Percentiles rank a stretch among this genome's conserved stretches.
Conservation (phyloP, 192 early-diverging fungal genomes). For the Coemansia sp. region DNA sequence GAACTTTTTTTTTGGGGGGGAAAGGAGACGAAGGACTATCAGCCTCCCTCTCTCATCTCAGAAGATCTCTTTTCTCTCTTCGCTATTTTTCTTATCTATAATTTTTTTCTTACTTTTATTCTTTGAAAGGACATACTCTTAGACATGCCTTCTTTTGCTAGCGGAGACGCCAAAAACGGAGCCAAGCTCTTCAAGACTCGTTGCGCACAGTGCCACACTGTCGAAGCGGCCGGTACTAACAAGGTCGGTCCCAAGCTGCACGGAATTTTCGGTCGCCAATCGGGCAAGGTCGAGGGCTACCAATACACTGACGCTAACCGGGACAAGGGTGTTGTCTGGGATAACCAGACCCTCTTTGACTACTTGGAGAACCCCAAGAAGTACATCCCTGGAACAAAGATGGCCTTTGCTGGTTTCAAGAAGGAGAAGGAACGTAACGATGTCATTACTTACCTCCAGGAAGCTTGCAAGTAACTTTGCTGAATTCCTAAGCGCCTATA, state of each 20-base stretch:
- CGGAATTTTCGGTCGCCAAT: conserved; percentile 89
- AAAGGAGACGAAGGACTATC: too few relatives aligned
- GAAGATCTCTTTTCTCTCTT: not conserved
- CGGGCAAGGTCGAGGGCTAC: conserved; percentile 84
- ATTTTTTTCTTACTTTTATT: conserved; percentile 5
- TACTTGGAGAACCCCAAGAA: conserved; percentile 99
- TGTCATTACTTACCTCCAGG: conserved; percentile 91
- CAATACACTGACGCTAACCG: conserved; percentile 93
- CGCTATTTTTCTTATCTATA: not conserved
- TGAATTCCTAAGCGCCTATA: conserved; percentile 1
- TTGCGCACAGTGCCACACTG: conserved; percentile 97
- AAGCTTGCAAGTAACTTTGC: conserved; percentile 38
- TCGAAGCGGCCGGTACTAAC: conserved; percentile 74
- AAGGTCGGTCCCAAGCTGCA: conserved; percentile 97
- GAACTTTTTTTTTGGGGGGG: not conserved
- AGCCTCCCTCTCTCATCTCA: too few relatives aligned
- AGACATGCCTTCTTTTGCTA: conserved; percentile 14
- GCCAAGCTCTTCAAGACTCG: conserved; percentile 93
- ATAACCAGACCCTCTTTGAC: conserved; percentile 87
- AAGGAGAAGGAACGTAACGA: conserved; percentile 78
- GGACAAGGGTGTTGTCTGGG: conserved; percentile 83
- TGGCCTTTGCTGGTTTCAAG: conserved; percentile 88
- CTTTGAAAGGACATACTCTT: not conserved
- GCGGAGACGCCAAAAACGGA: conserved; percentile 53
- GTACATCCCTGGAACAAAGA: conserved; percentile 94